Evolutionary conservation across 768 basidiomycete species (phyloP).

Genomic region (Xerocomellus dryophilus): DNA sequence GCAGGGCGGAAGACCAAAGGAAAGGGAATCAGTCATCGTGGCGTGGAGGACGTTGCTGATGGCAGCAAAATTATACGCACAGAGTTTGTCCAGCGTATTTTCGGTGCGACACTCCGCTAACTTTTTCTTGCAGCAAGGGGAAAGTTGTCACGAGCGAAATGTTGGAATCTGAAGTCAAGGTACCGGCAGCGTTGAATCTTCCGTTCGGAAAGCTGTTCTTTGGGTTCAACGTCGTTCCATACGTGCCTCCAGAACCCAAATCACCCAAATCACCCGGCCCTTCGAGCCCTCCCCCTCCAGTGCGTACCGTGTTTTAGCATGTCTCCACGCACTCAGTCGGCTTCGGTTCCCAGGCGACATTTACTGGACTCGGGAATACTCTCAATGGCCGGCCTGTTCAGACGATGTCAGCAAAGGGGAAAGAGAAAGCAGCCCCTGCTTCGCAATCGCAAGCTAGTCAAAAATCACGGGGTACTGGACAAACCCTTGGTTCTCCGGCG

Average conservation of each 20-base stretch:
- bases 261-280: slow-evolving; percentile 29
- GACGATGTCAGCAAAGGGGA: slow-evolving; percentile 46
- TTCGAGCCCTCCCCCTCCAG: slow-evolving; percentile 27
- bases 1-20: slow-evolving; percentile 92
- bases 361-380: slow-evolving; percentile 65
- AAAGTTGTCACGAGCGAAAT: slow-evolving; percentile 80
- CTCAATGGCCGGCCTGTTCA: slow-evolving; percentile 52
- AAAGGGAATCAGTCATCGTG: slow-evolving; percentile 83
- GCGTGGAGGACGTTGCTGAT: slow-evolving; percentile 73
- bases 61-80: slow-evolving; percentile 89
- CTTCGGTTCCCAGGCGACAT: slow-evolving; percentile 38
- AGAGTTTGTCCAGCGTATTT: slow-evolving; percentile 57
- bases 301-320: slow-evolving; percentile 18
- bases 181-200: slow-evolving; percentile 85
- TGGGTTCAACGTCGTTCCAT: slow-evolving; percentile 80
- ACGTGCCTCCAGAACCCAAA: slow-evolving; percentile 48
- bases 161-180: slow-evolving; percentile 69
- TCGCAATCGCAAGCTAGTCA: slow-evolving; percentile 31
- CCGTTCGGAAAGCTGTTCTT: slow-evolving; percentile 97
- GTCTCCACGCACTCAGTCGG: background rate
- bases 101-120: slow-evolving; percentile 5
- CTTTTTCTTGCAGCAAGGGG: slow-evolving; percentile 55
- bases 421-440: slow-evolving; percentile 44
- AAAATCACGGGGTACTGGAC: slow-evolving; percentile 47
- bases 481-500: slow-evolving; percentile 43